Percentiles rank a stretch among this genome's conserved stretches.
These are phyloP conservation scores for Colletotrichum paranaense DNA, from an alignment of 2,329 filamentous ascomycete genomes.

Conservation along the genomic window DNA sequence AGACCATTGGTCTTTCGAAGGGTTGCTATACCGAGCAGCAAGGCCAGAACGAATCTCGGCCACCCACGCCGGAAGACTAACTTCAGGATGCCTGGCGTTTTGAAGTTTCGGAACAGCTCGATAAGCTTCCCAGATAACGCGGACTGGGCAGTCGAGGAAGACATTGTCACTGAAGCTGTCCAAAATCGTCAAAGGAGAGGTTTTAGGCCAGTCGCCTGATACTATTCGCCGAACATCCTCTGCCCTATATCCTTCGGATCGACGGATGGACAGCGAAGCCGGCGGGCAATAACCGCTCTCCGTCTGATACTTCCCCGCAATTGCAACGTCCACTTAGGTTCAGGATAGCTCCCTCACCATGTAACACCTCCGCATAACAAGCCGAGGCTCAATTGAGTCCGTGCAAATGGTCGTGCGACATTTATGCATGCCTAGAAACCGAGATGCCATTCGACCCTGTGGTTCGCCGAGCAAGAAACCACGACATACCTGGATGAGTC, in stretches of 20 bases:
- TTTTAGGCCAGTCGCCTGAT: background rate
- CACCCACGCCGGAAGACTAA: background rate
- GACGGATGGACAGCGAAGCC: background rate
- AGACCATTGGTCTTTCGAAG: background rate
- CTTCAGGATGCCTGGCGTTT: background rate
- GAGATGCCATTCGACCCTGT: background rate
- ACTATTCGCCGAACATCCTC: background rate
- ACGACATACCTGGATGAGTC: background rate
- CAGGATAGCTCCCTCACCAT: constrained; percentile 7
- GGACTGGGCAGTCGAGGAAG: background rate
- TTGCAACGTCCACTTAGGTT: constrained; percentile 2
- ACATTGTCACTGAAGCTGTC: background rate
- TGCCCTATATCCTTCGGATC: background rate
- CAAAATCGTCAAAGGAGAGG: background rate
- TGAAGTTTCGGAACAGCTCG: background rate
- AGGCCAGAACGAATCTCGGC: background rate
- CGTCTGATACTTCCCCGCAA: constrained; percentile 25
- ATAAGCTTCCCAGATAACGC: background rate
- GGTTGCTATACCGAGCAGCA: constrained; percentile 2
- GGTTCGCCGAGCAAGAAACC: background rate
- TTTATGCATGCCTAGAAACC: background rate
- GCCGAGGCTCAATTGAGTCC: constrained; percentile 3
- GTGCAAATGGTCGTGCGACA: background rate
- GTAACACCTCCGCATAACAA: constrained; percentile 7
- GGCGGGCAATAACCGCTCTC: background rate